Conservation (phyloP, 2,329 filamentous ascomycete genomes). For the Aureobasidium subglaciale region DNA sequence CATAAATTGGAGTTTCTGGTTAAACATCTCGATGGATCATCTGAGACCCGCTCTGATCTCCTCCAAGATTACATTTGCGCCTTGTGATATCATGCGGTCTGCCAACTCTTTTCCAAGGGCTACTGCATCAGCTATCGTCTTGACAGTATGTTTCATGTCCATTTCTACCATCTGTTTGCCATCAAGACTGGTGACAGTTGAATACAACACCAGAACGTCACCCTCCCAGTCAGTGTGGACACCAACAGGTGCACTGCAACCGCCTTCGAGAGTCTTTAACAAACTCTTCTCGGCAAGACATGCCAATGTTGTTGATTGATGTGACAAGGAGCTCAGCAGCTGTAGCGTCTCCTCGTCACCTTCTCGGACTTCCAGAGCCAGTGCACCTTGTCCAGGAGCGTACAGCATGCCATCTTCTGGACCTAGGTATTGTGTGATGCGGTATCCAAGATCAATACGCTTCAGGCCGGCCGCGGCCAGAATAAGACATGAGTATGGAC, state of each 20-base stretch:
- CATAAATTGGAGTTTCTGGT: background rate
- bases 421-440: slow-evolving; percentile 72
- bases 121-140: slow-evolving; percentile 59
- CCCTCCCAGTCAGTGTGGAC: slow-evolving; percentile 55
- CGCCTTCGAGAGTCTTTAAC: slow-evolving; percentile 80
- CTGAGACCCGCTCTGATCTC: slow-evolving; percentile 28
- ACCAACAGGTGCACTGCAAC: slow-evolving; percentile 87
- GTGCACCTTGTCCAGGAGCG: slow-evolving; percentile 83
- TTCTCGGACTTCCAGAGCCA: slow-evolving; percentile 72
- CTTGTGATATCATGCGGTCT: slow-evolving; percentile 59
- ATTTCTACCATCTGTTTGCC: slow-evolving; percentile 65
- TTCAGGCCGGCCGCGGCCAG: slow-evolving; percentile 78
- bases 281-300: slow-evolving; percentile 72
- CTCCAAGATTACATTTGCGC: slow-evolving; percentile 73
- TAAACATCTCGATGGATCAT: background rate
- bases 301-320: slow-evolving; percentile 59
- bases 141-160: slow-evolving; percentile 46
- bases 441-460: slow-evolving; percentile 58
- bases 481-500: slow-evolving; percentile 70
- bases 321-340: slow-evolving; percentile 56
- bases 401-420: slow-evolving; percentile 67
- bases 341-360: slow-evolving; percentile 56
- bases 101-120: slow-evolving; percentile 67
- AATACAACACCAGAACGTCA: slow-evolving; percentile 58
- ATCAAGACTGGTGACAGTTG: slow-evolving; percentile 72